These are phyloP conservation scores for Ogataea methylovora DNA, from an alignment of 805 yeast genomes.

Conservation along the genomic window DNA sequence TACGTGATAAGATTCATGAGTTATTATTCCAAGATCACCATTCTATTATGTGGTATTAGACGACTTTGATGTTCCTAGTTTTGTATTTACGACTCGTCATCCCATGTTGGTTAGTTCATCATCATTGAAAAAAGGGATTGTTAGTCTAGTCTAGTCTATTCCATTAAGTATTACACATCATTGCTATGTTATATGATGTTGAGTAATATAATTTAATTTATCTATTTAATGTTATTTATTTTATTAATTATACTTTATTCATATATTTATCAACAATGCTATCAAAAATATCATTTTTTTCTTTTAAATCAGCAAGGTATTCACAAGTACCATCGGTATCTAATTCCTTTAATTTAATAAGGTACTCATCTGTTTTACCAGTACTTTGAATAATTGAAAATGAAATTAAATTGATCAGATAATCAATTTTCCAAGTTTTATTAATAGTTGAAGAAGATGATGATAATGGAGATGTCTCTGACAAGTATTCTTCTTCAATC, in stretches of 20 bases:
- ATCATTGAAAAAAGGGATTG: too few relatives aligned
- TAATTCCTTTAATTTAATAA: constrained; percentile 33
- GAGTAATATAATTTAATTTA: neutral
- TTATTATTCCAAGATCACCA: too few relatives aligned
- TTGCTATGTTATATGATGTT: too few relatives aligned
- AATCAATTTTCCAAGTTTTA: constrained; percentile 29
- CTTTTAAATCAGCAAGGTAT: constrained; percentile 48
- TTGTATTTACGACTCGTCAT: too few relatives aligned
- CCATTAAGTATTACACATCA: too few relatives aligned
- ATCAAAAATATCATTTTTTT: constrained; percentile 60
- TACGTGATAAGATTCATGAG: too few relatives aligned
- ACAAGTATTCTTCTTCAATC: constrained; percentile 18
- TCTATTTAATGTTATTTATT: neutral
- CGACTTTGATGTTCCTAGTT: too few relatives aligned
- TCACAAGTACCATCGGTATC: constrained; percentile 48
- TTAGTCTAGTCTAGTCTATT: too few relatives aligned
- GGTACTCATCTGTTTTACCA: constrained; percentile 14
- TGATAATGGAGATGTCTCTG: constrained; percentile 5
- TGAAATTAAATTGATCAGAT: constrained; percentile 60
- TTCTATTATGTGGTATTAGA: too few relatives aligned
- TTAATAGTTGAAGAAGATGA: constrained; percentile 6
- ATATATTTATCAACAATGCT: constrained; percentile 56
- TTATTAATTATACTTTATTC: constrained; percentile 7
- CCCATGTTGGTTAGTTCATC: too few relatives aligned
- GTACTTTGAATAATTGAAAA: constrained; percentile 38